Evolutionary conservation across 1,284 basidiomycete species (phyloP), one percentile per base, ranked within the genome.

Genomic region (Coniferiporia weirii): DNA sequence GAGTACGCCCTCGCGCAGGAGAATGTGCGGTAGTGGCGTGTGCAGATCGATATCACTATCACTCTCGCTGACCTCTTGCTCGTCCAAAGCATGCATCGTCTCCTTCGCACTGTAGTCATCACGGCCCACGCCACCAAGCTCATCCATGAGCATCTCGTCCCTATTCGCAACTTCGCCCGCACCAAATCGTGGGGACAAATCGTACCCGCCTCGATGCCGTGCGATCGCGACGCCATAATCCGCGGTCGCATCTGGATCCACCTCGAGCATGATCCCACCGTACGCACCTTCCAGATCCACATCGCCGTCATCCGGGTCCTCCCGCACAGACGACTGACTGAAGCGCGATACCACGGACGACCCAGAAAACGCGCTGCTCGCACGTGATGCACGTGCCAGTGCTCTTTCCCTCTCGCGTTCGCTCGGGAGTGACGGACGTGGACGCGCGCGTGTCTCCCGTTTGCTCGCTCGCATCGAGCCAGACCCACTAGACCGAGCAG

Each of bases 41-140:
- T 88, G 85, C 47, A 91, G 66, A 71, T 91, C 89, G 51, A 91
- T 69, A 68, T 84, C 85, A 22, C 87, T 89, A 70, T 88, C 86
- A 17, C 78, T 80, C 45, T 75, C 80, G 43, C 74, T 79, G 4
- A 71, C 79, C 5, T 67, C 73, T 12, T 79, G 77, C 48, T 75
- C 61, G 60, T 73, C 70, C 36, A 66, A 65, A 49, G 73, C 72
- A 27, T 13, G 8, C 34, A 48, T 52, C 22, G 4, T 17, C 19
- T 13, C 27, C 46, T 3, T 8, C 35, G 38, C 3, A 40, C 3
- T 40, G 9, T 34, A 45, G 52, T 27, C 40, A 54, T 27, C 19
- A 43, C 44, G 27, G 5, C 27, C 27, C 27, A 27, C 27, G 27
- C 27, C 27, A 27, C 57, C 60, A 27, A 54, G 40, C 50, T 49